Evolutionary conservation across 495 filamentous ascomycete genomes (phyloP).

Genomic region (Parmelia sp.): DNA sequence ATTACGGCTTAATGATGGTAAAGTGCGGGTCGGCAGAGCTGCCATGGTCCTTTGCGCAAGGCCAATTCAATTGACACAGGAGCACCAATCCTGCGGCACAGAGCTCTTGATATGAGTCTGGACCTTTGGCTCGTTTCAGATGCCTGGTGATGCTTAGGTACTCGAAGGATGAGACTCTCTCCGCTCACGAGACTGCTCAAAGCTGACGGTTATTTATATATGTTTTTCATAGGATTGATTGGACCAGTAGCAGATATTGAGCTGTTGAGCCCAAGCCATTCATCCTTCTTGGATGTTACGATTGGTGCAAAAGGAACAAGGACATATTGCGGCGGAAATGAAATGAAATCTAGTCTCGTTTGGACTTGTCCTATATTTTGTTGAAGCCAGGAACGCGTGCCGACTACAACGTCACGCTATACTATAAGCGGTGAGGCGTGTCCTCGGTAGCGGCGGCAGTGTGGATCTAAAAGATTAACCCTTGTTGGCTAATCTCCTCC

Average conservation of each 20-base stretch:
- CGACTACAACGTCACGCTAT: background rate
- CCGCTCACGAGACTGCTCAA: background rate
- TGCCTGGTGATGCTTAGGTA: background rate
- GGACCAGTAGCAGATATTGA: background rate
- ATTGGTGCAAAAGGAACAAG: background rate
- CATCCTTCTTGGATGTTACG: background rate
- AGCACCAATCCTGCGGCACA: slow-evolving; percentile 1
- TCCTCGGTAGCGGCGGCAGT: background rate
- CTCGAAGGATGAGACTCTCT: background rate
- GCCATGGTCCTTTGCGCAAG: slow-evolving; percentile 5
- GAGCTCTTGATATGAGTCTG: background rate
- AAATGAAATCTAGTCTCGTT: slow-evolving; percentile 1
- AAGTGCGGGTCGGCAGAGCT: slow-evolving; percentile 5
- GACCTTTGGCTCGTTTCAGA: background rate
- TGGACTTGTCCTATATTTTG: background rate
- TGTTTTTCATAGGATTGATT: background rate
- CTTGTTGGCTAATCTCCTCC: slow-evolving; percentile 3
- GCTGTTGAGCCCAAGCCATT: too few species aligned
- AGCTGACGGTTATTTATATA: background rate
- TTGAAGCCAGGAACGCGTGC: slow-evolving; percentile 1
- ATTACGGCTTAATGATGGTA: background rate
- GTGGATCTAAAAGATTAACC: background rate
- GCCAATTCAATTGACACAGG: background rate
- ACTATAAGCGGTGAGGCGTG: background rate
- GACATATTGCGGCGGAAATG: background rate